Conservation (phyloP, 2,329 filamentous ascomycete species). For the Aureobasidium sp. region DNA sequence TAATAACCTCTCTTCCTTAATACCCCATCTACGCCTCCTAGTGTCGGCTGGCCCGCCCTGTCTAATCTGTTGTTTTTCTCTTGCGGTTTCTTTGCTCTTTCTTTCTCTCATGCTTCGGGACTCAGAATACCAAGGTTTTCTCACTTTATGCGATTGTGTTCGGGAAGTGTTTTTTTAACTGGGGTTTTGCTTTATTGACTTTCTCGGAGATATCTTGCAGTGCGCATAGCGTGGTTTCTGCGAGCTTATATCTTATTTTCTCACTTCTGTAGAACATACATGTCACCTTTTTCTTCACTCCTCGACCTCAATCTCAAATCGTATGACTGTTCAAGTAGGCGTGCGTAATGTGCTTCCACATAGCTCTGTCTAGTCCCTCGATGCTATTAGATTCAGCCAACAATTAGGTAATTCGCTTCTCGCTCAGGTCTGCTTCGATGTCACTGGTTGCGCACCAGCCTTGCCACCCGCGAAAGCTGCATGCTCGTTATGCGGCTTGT, state of each 20-base stretch:
- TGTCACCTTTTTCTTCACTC: neutral
- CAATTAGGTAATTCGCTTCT: neutral
- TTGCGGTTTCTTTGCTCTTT: conserved; percentile 11
- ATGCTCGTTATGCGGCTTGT: conserved; percentile 84
- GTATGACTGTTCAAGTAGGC: neutral
- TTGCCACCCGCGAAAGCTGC: conserved; percentile 48
- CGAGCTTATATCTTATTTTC: neutral
- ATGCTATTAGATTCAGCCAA: neutral
- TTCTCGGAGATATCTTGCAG: conserved; percentile 11
- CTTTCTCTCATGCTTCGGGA: conserved; percentile 22
- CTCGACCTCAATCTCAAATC: neutral
- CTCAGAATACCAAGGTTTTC: conserved; percentile 27
- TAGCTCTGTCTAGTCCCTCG: neutral
- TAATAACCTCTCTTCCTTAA: conserved; percentile 16
- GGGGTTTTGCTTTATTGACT: conserved; percentile 2
- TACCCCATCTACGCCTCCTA: conserved; percentile 10
- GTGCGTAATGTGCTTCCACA: neutral
- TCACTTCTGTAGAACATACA: conserved; percentile 9
- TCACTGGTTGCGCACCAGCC: neutral
- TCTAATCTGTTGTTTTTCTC: conserved; percentile 19
- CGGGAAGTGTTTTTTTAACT: neutral
- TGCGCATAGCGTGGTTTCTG: conserved; percentile 18
- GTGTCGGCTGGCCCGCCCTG: conserved; percentile 31
- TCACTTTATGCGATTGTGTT: neutral
- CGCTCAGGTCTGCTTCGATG: neutral